A percentile compares a stretch with the other conserved stretches of the same genome.
Conservation (phyloP, 192 early-diverging fungal species). For the Podila horticola region DNA sequence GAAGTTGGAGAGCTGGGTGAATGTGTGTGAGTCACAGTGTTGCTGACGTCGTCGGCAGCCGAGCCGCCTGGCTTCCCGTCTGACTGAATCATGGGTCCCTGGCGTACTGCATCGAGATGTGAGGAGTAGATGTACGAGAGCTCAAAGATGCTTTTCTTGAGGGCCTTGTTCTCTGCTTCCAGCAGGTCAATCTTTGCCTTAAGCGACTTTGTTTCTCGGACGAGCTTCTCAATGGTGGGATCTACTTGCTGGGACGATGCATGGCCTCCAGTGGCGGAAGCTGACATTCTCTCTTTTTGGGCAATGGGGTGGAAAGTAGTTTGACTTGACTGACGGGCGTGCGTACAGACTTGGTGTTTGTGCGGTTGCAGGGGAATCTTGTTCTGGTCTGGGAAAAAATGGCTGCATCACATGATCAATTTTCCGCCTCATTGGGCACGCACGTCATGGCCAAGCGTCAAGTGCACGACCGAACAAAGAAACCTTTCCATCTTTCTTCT, state of each 20-base stretch:
- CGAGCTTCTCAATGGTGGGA: conserved; percentile 62
- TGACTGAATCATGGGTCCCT: conserved; percentile 16
- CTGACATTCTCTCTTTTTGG: conserved; percentile 27
- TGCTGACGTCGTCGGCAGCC: conserved; percentile 4
- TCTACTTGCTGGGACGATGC: conserved; percentile 50
- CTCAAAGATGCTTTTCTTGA: conserved; percentile 88
- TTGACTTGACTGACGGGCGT: background rate
- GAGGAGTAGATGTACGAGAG: conserved; percentile 76
- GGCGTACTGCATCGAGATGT: conserved; percentile 28
- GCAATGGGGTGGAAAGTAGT: background rate
- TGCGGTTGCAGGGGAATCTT: too few species aligned
- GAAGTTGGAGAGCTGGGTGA: background rate
- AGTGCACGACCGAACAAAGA: too few species aligned
- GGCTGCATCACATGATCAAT: too few species aligned
- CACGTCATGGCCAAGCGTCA: too few species aligned
- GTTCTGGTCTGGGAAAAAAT: too few species aligned
- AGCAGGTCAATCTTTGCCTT: conserved; percentile 78
- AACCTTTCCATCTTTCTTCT: too few species aligned
- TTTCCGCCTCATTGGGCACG: too few species aligned
- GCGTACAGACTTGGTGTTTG: too few species aligned
- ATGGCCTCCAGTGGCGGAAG: conserved; percentile 26
- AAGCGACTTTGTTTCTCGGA: conserved; percentile 74
- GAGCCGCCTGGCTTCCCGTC: conserved; percentile 33
- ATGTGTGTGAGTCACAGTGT: background rate
- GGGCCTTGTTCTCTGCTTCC: conserved; percentile 79